Conservation (phyloP, 305 asterid species). For the Rubia balearica region DNA sequence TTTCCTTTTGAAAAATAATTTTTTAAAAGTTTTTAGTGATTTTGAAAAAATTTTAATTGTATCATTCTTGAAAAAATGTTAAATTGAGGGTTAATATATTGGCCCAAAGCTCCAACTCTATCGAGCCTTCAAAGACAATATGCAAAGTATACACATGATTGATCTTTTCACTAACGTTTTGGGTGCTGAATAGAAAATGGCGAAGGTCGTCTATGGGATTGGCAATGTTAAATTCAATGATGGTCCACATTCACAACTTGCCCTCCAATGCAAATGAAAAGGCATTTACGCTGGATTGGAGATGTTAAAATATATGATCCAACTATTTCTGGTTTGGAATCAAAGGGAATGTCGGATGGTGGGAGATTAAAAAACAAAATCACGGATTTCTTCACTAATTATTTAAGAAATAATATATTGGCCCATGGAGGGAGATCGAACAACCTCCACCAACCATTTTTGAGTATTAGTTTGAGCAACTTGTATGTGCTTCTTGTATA, state of each 20-base stretch:
- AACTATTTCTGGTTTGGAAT: conserved; percentile 55
- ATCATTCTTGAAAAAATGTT: too few relatives aligned
- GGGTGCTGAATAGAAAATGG: conserved; percentile 48
- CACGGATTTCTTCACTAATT: too few relatives aligned
- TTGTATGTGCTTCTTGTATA: too few relatives aligned
- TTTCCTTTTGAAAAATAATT: too few relatives aligned
- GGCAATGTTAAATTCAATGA: conserved; percentile 69
- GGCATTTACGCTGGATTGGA: conserved; percentile 62
- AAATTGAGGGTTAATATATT: too few relatives aligned
- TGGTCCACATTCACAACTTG: conserved; percentile 61
- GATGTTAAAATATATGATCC: conserved; percentile 78
- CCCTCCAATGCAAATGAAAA: conserved; percentile 61
- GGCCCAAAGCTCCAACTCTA: conserved; percentile 34
- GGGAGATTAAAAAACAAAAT: too few relatives aligned
- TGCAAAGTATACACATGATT: conserved; percentile 31
- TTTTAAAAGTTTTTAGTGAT: too few relatives aligned
- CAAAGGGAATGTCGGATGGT: conserved; percentile 41
- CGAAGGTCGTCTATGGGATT: conserved; percentile 70
- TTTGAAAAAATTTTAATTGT: too few relatives aligned
- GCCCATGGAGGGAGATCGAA: too few relatives aligned
- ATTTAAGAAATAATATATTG: too few relatives aligned
- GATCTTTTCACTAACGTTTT: conserved; percentile 32
- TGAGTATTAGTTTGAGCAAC: too few relatives aligned
- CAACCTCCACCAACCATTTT: too few relatives aligned
- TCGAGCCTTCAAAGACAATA: conserved; percentile 33